phyloP scores from a whole-genome alignment of 2,329 filamentous ascomycete genomes.

The Fusarium fujikuroi region DNA sequence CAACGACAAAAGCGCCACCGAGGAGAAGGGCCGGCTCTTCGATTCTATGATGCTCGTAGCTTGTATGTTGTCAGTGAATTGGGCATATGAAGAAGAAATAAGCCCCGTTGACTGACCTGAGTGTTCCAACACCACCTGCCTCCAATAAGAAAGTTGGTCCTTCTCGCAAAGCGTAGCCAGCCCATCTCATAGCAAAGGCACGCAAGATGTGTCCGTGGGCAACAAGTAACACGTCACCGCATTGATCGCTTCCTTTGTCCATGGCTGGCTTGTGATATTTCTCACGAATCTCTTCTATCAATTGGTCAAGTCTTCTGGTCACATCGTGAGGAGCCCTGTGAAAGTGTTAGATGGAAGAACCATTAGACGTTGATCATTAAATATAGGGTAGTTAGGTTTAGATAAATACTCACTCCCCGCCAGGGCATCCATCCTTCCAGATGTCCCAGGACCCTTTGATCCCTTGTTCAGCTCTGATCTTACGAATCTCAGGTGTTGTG shows the following conservation, averaged over 20 bases:
- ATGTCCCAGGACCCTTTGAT: constrained; percentile 78
- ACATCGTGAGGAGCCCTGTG: constrained; percentile 76
- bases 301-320: constrained; percentile 74
- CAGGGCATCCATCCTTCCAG: constrained; percentile 88
- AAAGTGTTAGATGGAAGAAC: constrained; percentile 15
- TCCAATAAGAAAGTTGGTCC: constrained; percentile 87
- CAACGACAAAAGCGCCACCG: constrained; percentile 74
- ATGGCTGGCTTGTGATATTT: constrained; percentile 73
- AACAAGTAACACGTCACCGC: constrained; percentile 68
- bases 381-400: constrained; percentile 6
- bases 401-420: constrained; percentile 75
- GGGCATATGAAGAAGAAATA: background rate
- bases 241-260: constrained; percentile 56
- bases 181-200: constrained; percentile 89
- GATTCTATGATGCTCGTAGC: constrained; percentile 83
- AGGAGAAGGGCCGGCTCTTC: constrained; percentile 83
- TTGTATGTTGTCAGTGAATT: constrained; percentile 46
- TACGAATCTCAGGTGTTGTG: constrained; percentile 75
- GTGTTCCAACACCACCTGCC: constrained; percentile 82
- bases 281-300: constrained; percentile 79
- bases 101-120: constrained; percentile 66
- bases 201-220: constrained; percentile 91
- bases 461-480: constrained; percentile 66
- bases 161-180: constrained; percentile 75
- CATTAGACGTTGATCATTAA: background rate